A percentile compares a stretch with the other conserved stretches of the same genome.
phyloP scores from a whole-genome alignment of 805 yeast genomes.

The Pichia heedii region DNA sequence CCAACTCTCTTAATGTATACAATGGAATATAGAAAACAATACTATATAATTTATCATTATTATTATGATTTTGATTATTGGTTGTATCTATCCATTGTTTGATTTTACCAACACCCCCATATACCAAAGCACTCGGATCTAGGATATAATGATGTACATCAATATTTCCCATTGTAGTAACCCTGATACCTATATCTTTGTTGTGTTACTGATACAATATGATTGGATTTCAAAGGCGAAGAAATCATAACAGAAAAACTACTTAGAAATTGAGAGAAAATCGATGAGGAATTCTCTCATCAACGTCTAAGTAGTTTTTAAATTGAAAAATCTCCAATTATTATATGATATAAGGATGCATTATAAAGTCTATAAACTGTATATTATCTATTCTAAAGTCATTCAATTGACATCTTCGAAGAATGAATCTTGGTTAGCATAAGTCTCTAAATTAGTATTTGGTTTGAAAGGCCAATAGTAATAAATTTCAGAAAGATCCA shows the following conservation, averaged over 20 bases:
- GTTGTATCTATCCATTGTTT: slow-evolving; percentile 43
- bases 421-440: slow-evolving; percentile 3
- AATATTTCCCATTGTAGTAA: neutral
- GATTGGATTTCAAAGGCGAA: too few species aligned
- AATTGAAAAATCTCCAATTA: too few species aligned
- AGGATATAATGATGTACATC: slow-evolving; percentile 34
- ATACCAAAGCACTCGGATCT: slow-evolving; percentile 58
- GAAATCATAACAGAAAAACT: too few species aligned
- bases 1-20: slow-evolving; percentile 51
- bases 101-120: slow-evolving; percentile 57
- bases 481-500: slow-evolving; percentile 42
- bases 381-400: neutral
- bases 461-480: slow-evolving; percentile 82
- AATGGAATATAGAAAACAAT: slow-evolving; percentile 43
- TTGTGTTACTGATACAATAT: too few species aligned
- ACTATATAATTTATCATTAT: slow-evolving; percentile 16
- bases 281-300: too few species aligned
- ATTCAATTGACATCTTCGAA: neutral
- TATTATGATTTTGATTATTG: slow-evolving; percentile 19
- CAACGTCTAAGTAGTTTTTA: too few species aligned
- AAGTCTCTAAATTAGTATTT: slow-evolving; percentile 18
- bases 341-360: too few species aligned
- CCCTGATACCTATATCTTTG: too few species aligned
- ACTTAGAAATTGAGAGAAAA: too few species aligned
- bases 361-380: neutral